A percentile compares a stretch with the other conserved stretches of the same genome.
Evolutionary conservation across 352 stramenopile genomes (phyloP).

Genomic region (Pelagophyceae sp.): DNA sequence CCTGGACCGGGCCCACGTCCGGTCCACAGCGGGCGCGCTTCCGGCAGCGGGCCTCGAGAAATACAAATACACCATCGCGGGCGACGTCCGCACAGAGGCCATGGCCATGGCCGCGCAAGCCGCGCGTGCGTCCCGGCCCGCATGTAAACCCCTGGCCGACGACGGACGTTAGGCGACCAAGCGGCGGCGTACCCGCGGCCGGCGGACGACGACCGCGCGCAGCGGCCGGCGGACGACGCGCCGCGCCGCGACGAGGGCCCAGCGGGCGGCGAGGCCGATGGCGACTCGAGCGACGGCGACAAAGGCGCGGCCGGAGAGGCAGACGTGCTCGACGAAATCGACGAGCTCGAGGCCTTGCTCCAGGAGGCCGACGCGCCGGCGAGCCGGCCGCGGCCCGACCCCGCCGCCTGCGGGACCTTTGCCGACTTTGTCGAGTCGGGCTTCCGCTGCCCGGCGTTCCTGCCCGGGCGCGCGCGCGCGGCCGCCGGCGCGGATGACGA

Average conservation of each 20-base stretch:
- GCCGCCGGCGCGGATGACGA: neutral
- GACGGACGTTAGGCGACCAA: no score
- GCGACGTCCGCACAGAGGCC: neutral
- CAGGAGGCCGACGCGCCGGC: neutral
- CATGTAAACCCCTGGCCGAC: no score
- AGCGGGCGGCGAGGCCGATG: neutral
- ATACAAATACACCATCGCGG: neutral
- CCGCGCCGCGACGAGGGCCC: no score
- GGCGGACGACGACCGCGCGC: no score
- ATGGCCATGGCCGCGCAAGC: neutral
- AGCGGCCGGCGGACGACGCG: no score
- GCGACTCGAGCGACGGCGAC: neutral
- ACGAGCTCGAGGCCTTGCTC: neutral
- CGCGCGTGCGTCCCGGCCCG: no score
- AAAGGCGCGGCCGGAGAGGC: neutral
- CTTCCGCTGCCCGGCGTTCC: neutral
- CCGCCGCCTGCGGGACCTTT: no score
- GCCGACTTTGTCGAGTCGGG: neutral
- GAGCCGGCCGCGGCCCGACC: no score
- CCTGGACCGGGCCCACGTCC: neutral
- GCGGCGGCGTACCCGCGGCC: no score
- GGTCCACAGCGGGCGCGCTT: no score
- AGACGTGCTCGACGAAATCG: neutral
- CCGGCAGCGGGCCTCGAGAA: neutral
- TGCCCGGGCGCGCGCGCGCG: neutral